These are phyloP conservation scores for Aegle marmelos DNA, from an alignment of 345 rosid species.

Conservation along the genomic window DNA sequence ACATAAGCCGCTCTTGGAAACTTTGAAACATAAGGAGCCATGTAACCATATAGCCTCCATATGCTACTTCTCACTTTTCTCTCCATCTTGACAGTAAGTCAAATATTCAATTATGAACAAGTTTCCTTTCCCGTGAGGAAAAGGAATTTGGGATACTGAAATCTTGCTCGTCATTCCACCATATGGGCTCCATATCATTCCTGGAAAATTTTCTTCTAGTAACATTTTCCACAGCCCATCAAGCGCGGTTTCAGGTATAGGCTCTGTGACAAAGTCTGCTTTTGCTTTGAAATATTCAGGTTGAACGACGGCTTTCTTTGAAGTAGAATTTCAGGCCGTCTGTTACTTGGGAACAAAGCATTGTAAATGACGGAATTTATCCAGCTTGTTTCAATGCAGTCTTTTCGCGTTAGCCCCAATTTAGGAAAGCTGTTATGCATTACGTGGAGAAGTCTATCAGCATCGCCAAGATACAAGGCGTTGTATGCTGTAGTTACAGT, in stretches of 20 bases:
- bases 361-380: not conserved
- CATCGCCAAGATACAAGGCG: not conserved
- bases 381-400: conserved; percentile 1
- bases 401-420: not conserved
- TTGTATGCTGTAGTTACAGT: not conserved
- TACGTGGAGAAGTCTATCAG: not conserved
- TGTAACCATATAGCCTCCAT: not conserved
- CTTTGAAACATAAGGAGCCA: conserved; percentile 8
- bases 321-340: not conserved
- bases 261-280: not conserved
- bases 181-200: not conserved
- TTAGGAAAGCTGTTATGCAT: not conserved
- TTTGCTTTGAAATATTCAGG: not conserved
- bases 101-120: not conserved
- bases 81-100: not conserved
- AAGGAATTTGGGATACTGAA: conserved; percentile 3
- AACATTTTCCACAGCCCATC: not conserved
- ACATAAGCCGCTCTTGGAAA: conserved; percentile 34
- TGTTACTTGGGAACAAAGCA: not conserved
- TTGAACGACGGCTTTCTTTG: not conserved
- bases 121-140: not conserved
- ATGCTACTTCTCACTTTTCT: not conserved
- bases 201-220: not conserved
- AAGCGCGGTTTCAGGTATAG: not conserved
- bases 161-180: not conserved